These are phyloP conservation scores for Pythium guiyangense DNA, from an alignment of 352 stramenopile species.

Conservation along the genomic window DNA sequence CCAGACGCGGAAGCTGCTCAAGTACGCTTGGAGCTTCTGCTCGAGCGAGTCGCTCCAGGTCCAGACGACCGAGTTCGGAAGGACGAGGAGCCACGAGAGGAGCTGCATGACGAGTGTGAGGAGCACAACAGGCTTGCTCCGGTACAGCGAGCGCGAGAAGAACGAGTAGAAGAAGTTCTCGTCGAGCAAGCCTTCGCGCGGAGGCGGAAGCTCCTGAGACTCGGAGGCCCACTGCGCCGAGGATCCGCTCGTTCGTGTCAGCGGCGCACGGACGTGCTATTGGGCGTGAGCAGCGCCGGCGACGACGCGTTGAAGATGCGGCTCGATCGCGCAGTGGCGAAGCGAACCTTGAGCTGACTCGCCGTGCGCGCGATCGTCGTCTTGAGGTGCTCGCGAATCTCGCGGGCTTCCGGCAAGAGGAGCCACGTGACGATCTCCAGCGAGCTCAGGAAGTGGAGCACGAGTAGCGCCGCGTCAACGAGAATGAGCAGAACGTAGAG, in stretches of 20 bases:
- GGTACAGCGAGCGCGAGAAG: constrained; percentile 25
- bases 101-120: constrained; percentile 18
- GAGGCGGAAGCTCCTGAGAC: no score
- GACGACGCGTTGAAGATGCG: no score
- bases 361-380: no score
- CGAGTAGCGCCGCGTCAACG: constrained; percentile 15
- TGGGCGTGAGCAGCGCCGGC: no score
- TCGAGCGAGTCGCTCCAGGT: constrained; percentile 24
- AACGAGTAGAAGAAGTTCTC: constrained; percentile 25
- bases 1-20: constrained; percentile 35
- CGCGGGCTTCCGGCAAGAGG: constrained; percentile 12
- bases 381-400: constrained; percentile 8
- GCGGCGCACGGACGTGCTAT: no score
- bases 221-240: neutral
- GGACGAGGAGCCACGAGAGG: constrained; percentile 52
- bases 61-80: constrained; percentile 47
- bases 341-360: no score
- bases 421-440: constrained; percentile 24
- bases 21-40: constrained; percentile 30
- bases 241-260: no score
- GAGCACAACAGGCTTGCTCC: constrained; percentile 9
- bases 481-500: constrained; percentile 21
- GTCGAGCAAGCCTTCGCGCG: neutral
- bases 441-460: constrained; percentile 17
- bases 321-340: neutral